Percentiles rank a stretch among this genome's conserved stretches.
phyloP scores from a whole-genome alignment of 306 rosid genomes.

The Malus sylvestris region DNA sequence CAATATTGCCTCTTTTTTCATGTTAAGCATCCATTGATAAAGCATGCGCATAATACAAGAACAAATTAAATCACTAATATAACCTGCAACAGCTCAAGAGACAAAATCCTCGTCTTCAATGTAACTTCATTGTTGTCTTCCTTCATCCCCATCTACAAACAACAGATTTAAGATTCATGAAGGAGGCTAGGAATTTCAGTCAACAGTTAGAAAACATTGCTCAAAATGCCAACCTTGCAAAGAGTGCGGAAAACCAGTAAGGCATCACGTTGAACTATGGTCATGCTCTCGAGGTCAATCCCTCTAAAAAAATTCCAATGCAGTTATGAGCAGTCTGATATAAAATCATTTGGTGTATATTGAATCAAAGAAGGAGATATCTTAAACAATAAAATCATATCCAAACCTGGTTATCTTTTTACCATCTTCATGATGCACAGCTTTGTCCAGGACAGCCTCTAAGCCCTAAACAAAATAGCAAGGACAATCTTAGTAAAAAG shows the following conservation, averaged over 20 bases:
- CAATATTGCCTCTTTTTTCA: not conserved
- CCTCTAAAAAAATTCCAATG: conserved; percentile 51
- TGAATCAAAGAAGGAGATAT: conserved; percentile 10
- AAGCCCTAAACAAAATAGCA: conserved; percentile 56
- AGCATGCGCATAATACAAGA: conserved; percentile 13
- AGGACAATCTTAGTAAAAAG: not conserved
- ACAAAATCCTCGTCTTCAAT: conserved; percentile 81
- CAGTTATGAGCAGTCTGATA: conserved; percentile 22
- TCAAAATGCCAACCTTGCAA: conserved; percentile 78
- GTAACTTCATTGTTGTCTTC: conserved; percentile 95
- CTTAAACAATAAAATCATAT: conserved; percentile 15
- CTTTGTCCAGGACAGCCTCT: conserved; percentile 97
- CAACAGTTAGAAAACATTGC: conserved; percentile 15
- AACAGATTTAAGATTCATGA: conserved; percentile 18
- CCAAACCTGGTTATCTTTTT: conserved; percentile 87
- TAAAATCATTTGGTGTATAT: not conserved
- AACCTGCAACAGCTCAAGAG: conserved; percentile 99
- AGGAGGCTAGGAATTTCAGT: conserved; percentile 15
- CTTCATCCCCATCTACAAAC: conserved; percentile 95
- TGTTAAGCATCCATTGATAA: not conserved
- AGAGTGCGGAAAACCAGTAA: conserved; percentile 92
- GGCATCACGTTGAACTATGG: conserved; percentile 82
- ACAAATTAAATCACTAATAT: conserved; percentile 13
- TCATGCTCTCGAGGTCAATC: conserved; percentile 95
- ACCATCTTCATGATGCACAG: conserved; percentile 95